phyloP scores from a whole-genome alignment of 129 eudicot species.

The Escallonia herrerae region DNA sequence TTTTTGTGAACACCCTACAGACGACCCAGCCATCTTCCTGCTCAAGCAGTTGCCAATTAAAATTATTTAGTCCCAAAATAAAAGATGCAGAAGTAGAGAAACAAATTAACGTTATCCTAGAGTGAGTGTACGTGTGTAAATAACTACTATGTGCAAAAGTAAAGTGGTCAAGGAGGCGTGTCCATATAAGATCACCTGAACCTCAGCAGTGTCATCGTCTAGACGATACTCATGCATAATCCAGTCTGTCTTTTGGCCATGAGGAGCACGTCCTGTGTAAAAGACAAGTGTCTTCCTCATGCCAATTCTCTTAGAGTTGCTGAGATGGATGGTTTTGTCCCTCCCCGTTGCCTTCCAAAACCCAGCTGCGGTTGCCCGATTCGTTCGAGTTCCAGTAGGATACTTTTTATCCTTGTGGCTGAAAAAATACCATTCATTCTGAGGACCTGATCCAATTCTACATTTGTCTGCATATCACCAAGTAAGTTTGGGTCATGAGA shows the following conservation, averaged over 20 bases:
- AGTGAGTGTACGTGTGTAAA: no score
- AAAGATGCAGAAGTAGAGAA: no score
- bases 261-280: constrained; percentile 90
- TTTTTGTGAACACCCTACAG: constrained; percentile 86
- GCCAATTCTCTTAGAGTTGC: constrained; percentile 57
- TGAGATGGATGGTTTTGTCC: constrained; percentile 68
- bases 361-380: constrained; percentile 79
- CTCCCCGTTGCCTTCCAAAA: constrained; percentile 96
- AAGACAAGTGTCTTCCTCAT: constrained; percentile 85
- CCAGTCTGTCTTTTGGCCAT: constrained; percentile 89
- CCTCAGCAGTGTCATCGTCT: constrained; percentile 45
- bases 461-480: constrained; percentile 50
- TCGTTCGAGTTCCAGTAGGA: constrained; percentile 84
- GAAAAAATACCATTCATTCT: constrained; percentile 84
- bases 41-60: background rate
- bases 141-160: no score
- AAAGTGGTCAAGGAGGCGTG: no score
- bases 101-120: no score
- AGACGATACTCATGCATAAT: constrained; percentile 96
- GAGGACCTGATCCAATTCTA: constrained; percentile 79
- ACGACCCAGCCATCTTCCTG: constrained; percentile 99
- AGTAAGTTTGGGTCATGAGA: no score
- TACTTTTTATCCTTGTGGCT: constrained; percentile 95
- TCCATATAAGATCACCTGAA: constrained; percentile 35
- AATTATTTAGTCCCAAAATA: no score